Conservation (phyloP, 441 rosid species). For the Bocquillonia castaneifolia region DNA sequence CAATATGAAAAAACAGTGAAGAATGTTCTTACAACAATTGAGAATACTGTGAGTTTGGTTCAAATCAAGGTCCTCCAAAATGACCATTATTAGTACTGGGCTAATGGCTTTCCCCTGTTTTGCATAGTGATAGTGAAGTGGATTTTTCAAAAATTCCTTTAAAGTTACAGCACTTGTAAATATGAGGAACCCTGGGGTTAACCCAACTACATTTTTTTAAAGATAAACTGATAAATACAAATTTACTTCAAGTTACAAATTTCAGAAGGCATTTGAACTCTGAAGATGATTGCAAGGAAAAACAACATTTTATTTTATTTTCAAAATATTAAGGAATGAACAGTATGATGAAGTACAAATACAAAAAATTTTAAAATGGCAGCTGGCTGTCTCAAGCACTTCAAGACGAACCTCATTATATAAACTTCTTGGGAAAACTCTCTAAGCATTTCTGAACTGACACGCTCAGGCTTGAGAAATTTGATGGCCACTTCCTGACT, state of each 20-base stretch:
- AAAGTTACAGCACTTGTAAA: not conserved
- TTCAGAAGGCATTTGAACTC: not conserved
- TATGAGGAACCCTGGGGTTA: not conserved
- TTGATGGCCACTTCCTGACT: conserved; percentile 97
- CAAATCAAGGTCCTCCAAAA: not conserved
- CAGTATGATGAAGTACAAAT: not conserved
- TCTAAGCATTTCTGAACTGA: conserved; percentile 62
- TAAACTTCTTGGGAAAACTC: conserved; percentile 94
- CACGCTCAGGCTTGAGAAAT: conserved; percentile 77
- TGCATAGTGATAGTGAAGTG: not conserved
- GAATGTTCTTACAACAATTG: not conserved
- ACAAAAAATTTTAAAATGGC: not conserved
- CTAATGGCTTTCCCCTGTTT: not conserved
- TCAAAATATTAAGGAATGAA: not conserved
- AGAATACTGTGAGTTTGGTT: not conserved
- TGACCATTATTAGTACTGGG: not conserved
- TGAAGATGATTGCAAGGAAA: not conserved
- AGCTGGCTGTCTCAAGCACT: conserved; percentile 10
- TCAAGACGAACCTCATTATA: conserved; percentile 72
- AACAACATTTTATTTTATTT: not conserved
- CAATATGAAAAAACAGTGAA: conserved; percentile 6
- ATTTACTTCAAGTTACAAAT: not conserved
- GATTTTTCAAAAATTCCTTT: not conserved
- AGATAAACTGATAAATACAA: not conserved
- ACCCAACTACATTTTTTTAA: not conserved